Base-by-base conservation (phyloP, 1,139 yeast species). In the Hyphopichia pseudoburtonii region DNA sequence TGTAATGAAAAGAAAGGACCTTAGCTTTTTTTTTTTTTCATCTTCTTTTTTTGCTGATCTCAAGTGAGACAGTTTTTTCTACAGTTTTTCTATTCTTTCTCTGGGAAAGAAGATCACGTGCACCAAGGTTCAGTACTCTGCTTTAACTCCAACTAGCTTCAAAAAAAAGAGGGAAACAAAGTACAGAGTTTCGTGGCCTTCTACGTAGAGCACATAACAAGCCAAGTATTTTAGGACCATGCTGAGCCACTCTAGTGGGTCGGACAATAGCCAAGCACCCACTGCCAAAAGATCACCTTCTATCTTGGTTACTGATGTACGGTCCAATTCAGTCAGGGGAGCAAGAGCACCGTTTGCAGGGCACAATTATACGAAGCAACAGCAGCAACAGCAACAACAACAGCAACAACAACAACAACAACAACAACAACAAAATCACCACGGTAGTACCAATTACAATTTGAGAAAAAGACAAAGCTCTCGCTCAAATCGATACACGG, bases 211-310 rank as follows among this genome's bases (percentile, higher is more conserved):
- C n/a, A n/a, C n/a, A n/a, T n/a, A n/a, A n/a, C n/a, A n/a, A n/a
- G n/a, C n/a, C n/a, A n/a, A n/a, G n/a, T n/a, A n/a, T n/a, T n/a
- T n/a, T n/a, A n/a, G n/a, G n/a, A n/a, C n/a, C n/a, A 28, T 28
- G 31, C 22, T 11, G 22, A 6, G 23, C 16, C 22, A 18, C 16
- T 18, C 23, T 16, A 28, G n/a, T 18, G 23, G 31, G 5, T n/a
- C 28, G 28, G 28, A 28, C 10, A 7, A 4, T 6, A 28, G 28
- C 19, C 57, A 60, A 43, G 62, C 78, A 38, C 84, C 89, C 6
- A 82, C 87, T 3, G 89, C 94, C n/a, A 86, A 86, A 50, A 66
- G 97, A 50, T 86, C 96, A 19, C 97, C 97, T 5, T 87, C 96
- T 1, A 90, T 90, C 54, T 70, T 90, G 38, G 97, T 90, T 27